Evolutionary conservation across 495 filamentous ascomycete genomes (phyloP).

Genomic region (Aspergillus coremiiformis): DNA sequence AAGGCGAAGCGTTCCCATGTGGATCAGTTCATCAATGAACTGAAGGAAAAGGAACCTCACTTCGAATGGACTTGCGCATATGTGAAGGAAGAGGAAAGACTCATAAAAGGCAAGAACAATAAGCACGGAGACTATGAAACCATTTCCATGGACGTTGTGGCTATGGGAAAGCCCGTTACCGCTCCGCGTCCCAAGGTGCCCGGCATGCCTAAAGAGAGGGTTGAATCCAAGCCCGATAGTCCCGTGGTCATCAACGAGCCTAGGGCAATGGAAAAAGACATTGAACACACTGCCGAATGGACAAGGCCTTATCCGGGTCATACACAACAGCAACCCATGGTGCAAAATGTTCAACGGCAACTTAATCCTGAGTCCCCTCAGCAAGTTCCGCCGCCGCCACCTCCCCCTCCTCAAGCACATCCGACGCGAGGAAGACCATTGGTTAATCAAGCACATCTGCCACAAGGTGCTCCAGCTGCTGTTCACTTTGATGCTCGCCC

Average conservation of each 20-base stretch:
- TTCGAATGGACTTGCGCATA: slow-evolving; percentile 35
- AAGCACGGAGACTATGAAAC: slow-evolving; percentile 26
- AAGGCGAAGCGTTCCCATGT: slow-evolving; percentile 26
- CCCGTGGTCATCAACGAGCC: background rate
- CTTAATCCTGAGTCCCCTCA: slow-evolving; percentile 5
- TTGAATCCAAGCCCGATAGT: background rate
- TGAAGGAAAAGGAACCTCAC: slow-evolving; percentile 15
- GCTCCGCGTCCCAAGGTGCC: slow-evolving; percentile 11
- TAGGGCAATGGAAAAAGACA: background rate
- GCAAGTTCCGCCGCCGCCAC: slow-evolving; percentile 1
- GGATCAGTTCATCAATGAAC: slow-evolving; percentile 28
- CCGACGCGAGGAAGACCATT: background rate
- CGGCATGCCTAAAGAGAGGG: background rate
- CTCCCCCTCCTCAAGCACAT: background rate
- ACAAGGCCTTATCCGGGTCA: background rate
- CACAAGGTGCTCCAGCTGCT: slow-evolving; percentile 1
- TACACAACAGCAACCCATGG: background rate
- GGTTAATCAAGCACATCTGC: background rate
- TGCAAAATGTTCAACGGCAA: slow-evolving; percentile 3
- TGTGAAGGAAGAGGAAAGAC: slow-evolving; percentile 23
- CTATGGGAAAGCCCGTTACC: slow-evolving; percentile 23
- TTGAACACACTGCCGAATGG: background rate
- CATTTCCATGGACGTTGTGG: slow-evolving; percentile 32
- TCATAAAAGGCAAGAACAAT: slow-evolving; percentile 23
- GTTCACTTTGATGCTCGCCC: background rate